phyloP scores from a whole-genome alignment of 495 filamentous ascomycete species.

The Ascodesmis nigricans region DNA sequence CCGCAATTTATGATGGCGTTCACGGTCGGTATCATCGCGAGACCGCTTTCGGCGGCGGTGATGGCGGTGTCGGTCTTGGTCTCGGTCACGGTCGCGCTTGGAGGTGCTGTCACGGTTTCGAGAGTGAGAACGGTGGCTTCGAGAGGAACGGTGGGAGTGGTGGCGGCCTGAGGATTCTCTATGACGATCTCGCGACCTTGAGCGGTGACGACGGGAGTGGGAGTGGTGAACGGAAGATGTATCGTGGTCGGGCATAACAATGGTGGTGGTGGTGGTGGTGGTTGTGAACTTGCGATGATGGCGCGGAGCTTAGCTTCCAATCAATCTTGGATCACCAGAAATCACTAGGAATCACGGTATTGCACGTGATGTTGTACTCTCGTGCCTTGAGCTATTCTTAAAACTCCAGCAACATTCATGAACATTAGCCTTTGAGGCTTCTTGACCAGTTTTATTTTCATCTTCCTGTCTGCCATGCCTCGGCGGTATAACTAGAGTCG shows the following conservation, averaged over 20 bases:
- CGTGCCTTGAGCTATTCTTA: too few relatives aligned
- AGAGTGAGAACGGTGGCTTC: conserved; percentile 19
- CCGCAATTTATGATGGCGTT: conserved; percentile 12
- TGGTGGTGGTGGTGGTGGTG: conserved; percentile 12
- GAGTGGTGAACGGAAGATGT: conserved; percentile 4
- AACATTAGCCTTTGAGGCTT: too few relatives aligned
- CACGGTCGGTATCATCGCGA: conserved; percentile 25
- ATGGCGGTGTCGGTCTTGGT: conserved; percentile 19
- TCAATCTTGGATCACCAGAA: too few relatives aligned
- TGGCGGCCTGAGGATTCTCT: conserved; percentile 22
- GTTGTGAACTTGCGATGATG: too few relatives aligned
- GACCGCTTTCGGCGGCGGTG: conserved; percentile 25
- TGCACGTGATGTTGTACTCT: too few relatives aligned
- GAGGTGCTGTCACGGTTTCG: conserved; percentile 18
- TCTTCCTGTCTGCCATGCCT: too few relatives aligned
- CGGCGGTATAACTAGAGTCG: too few relatives aligned
- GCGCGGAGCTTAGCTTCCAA: too few relatives aligned
- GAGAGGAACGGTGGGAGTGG: conserved; percentile 19
- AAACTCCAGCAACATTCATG: too few relatives aligned
- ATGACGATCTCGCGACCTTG: conserved; percentile 24
- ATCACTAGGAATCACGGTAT: too few relatives aligned
- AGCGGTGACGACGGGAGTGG: conserved; percentile 16
- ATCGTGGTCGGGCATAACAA: conserved; percentile 3
- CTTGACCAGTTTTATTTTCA: too few relatives aligned
- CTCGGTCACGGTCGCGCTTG: conserved; percentile 19